Base-by-base conservation (phyloP, 306 rosid genomes). In the Delonix regia region DNA sequence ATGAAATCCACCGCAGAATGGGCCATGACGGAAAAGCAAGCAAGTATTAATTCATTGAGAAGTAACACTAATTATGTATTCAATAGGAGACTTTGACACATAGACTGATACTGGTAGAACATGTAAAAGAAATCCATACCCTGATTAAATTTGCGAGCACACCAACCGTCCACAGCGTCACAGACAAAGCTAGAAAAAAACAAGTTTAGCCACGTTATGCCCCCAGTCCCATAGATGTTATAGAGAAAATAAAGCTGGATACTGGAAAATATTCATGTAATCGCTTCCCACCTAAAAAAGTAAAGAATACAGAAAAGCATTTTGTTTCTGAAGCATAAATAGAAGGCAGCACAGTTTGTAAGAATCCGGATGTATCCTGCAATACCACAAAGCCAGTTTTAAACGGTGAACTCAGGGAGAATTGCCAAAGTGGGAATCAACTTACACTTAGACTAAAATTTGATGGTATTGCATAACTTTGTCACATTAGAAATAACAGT, bases 61-160 rank as follows among this genome's bases (percentile, higher is more conserved):
- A 28, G 14, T 18, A 61, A 15, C 36, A 76, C 60, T 53, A 21
- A 38, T 76, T 18, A 59, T 48, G 19, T 5, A 57, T 48, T 51
- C 63, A 14, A 61, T 33, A 67, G 70, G 15, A 84, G 38, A 64
- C 12, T 62, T 63, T 3, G 7, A 61, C 30, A 78, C 6, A 76
- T 42, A 65, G 55, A 77, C 6, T 9, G 62, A 45, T 15, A 63
- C 28, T 55, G 60, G 52, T 28, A 59, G 34, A 52, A 39, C 22
- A 33, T 55, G 28, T 72, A 74, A 7, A 61, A 53, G 28, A 33
- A 68, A 22, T 33, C 1, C 48, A 73, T 93, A 96, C 99, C 99
- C 87, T 96, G 99, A 81, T 96, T 96, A 83, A 96, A 96, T 84
- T 86, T 96, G 82, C 98, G 99, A 80, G 99, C 99, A 85, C 96